Conservation (phyloP, 2,329 filamentous ascomycete genomes). For the Fusarium armeniacum region DNA sequence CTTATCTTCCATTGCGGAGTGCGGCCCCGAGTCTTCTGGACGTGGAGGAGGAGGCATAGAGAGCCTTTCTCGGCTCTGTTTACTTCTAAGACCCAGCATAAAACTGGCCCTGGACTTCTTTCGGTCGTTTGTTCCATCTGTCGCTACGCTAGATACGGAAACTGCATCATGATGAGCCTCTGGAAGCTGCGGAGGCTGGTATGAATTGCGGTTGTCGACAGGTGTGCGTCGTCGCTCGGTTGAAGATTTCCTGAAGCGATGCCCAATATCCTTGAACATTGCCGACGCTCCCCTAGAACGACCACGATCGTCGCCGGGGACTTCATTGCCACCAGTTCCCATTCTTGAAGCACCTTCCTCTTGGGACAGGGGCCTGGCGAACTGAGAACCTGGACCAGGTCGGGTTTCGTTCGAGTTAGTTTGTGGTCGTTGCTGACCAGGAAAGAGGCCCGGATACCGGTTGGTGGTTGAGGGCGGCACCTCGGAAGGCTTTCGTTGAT, state of each 20-base stretch:
- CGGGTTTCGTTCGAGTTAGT: slow-evolving; percentile 29
- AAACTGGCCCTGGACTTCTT: slow-evolving; percentile 58
- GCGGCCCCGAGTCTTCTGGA: slow-evolving; percentile 36
- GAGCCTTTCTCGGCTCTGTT: slow-evolving; percentile 34
- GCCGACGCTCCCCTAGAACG: slow-evolving; percentile 58
- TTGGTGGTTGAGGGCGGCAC: slow-evolving; percentile 66
- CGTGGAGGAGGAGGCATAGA: slow-evolving; percentile 38
- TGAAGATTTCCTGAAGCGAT: slow-evolving; percentile 56
- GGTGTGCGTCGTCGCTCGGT: slow-evolving; percentile 54
- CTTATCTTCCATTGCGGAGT: slow-evolving; percentile 52
- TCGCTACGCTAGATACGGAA: slow-evolving; percentile 59
- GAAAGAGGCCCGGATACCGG: slow-evolving; percentile 65
- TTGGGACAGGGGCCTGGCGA: slow-evolving; percentile 31
- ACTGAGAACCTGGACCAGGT: slow-evolving; percentile 31
- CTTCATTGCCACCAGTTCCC: slow-evolving; percentile 24
- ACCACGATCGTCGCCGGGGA: slow-evolving; percentile 53
- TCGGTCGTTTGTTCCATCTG: slow-evolving; percentile 56
- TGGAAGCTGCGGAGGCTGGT: slow-evolving; percentile 26
- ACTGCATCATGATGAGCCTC: slow-evolving; percentile 54
- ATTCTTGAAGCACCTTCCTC: slow-evolving; percentile 54
- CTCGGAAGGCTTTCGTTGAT: slow-evolving; percentile 52
- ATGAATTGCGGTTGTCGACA: slow-evolving; percentile 36
- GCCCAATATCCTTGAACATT: slow-evolving; percentile 67
- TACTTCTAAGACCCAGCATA: slow-evolving; percentile 51
- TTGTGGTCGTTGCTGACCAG: slow-evolving; percentile 43